Base-by-base conservation (phyloP, 176 grass and related monocot genomes). In the Carex littledalei region DNA sequence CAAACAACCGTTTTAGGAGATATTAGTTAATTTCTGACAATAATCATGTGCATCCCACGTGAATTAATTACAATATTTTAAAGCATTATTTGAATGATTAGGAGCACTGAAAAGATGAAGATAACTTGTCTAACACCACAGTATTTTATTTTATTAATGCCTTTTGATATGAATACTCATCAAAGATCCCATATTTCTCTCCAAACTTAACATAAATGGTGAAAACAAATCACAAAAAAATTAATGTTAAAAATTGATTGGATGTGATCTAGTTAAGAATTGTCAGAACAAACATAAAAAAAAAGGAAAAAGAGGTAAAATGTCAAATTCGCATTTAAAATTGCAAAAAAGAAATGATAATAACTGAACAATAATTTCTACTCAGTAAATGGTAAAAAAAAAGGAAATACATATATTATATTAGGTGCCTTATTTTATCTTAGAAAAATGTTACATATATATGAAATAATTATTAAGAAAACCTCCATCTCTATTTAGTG, bases 31-130 rank as follows among this genome's bases (percentile, higher is more conserved):
- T 31, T 18, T 83, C 81, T 83, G 60, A 67, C 60, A 83, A 65
- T 67, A 83, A 64, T 67, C 58, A 83, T 53, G 81, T 83, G 58
- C 80, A 26, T 82, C 5, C 41, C 80, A 82, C 80, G 80, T 82
- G 80, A 82, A 61, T 26, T 82, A 81, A 49, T 83, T 21, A 35
- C 34, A 83, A 15, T 8, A 52, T 39, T 53, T 83, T 67, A 68
- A 68, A 21, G 62, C 15, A 29, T 68, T 50, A 17, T 83, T 83
- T 67, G 60, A 54, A 83, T 83, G n/a, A 68, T 83, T 49, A 83
- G 37, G 80, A 18, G 22, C 63, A 67, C 39, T 34, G 16, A 34
- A 65, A 71, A 3, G 13, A 70, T 41, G 11, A 66, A 81, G 18
- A 67, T 83, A 49, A 3, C 34, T 35, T 54, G 37, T 22, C 4